phyloP scores from a whole-genome alignment of 495 filamentous ascomycete genomes.

The Aspergillus baeticus region DNA sequence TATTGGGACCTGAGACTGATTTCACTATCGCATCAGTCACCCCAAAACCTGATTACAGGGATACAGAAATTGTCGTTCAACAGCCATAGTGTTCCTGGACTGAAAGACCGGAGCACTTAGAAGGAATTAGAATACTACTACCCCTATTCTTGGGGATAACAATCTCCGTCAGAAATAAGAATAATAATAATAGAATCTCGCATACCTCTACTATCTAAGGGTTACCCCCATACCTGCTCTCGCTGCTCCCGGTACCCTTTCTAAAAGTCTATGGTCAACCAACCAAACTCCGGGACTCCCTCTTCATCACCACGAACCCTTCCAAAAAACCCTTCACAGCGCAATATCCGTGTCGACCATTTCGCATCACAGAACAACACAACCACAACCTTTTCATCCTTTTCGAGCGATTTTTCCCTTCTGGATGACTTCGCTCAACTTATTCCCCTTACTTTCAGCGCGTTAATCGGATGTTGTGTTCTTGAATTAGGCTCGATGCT shows the following conservation, averaged over 20 bases:
- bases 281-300: constrained; percentile 24
- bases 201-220: constrained; percentile 2
- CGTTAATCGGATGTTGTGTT: constrained; percentile 62
- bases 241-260: constrained; percentile 21
- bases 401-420: constrained; percentile 48
- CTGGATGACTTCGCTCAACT: constrained; percentile 50
- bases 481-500: constrained; percentile 53
- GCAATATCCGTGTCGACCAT: constrained; percentile 38
- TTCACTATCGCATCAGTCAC: constrained; percentile 6
- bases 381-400: constrained; percentile 54
- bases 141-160: neutral
- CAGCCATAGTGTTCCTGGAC: neutral
- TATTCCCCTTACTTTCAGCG: constrained; percentile 45
- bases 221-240: constrained; percentile 10
- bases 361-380: constrained; percentile 44
- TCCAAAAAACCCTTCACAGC: constrained; percentile 37
- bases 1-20: neutral
- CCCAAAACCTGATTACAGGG: constrained; percentile 1
- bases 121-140: neutral
- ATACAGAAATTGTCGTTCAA: neutral
- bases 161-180: neutral
- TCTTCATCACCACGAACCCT: constrained; percentile 19
- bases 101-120: neutral
- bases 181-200: neutral
- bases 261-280: constrained; percentile 19